Percentiles rank a stretch among this genome's conserved stretches.
These are phyloP conservation scores for Croton laevigatus DNA, from an alignment of 441 rosid species.

Conservation along the genomic window DNA sequence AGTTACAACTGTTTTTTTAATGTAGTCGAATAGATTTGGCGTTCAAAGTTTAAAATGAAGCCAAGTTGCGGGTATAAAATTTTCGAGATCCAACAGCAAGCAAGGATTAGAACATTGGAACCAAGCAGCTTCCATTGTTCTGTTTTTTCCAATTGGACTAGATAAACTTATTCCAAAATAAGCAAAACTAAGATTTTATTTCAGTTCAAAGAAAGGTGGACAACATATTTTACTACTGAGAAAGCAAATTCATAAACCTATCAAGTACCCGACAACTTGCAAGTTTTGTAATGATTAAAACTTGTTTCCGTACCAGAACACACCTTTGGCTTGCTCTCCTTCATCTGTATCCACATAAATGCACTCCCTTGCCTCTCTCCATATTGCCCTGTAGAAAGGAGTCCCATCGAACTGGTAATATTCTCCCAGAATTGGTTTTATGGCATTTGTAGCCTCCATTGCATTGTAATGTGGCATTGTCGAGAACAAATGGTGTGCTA, in stretches of 20 bases:
- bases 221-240: constrained; percentile 4
- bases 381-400: constrained; percentile 62
- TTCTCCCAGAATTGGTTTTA: constrained; percentile 80
- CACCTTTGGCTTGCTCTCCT: constrained; percentile 58
- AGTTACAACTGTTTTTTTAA: no score
- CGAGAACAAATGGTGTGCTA: constrained; percentile 87
- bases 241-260: neutral
- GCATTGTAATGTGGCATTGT: constrained; percentile 95
- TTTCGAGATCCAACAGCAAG: no score
- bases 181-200: constrained; percentile 12
- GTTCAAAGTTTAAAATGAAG: no score
- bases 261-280: constrained; percentile 17
- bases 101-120: no score
- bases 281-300: constrained; percentile 22
- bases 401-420: constrained; percentile 83
- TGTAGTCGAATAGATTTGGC: no score
- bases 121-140: neutral
- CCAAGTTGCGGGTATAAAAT: no score
- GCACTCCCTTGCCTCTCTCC: constrained; percentile 94
- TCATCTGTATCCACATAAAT: constrained; percentile 78
- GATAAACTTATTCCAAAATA: constrained; percentile 16
- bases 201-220: neutral
- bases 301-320: constrained; percentile 77
- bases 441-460: constrained; percentile 87
- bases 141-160: neutral